Conservation (phyloP, 208 protist genomes). For the Crithidia acanthocephali region DNA sequence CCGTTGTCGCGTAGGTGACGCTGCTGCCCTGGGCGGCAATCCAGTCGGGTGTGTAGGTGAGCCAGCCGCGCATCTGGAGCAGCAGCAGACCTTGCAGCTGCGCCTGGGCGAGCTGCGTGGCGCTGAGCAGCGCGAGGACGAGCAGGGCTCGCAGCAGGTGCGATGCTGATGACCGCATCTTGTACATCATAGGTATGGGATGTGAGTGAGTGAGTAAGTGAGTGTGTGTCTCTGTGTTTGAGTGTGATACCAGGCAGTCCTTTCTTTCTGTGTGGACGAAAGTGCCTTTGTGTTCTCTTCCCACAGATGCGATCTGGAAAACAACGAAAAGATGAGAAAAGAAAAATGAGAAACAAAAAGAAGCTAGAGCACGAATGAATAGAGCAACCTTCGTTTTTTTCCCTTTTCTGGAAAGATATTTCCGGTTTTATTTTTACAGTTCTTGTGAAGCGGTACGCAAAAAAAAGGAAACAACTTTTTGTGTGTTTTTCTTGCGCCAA, state of each 20-base stretch:
- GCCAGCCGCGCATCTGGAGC: constrained; percentile 38
- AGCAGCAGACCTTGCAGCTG: constrained; percentile 27
- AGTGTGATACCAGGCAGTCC: too few relatives aligned
- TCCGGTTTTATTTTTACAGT: too few relatives aligned
- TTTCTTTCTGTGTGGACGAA: not conserved
- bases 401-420: too few relatives aligned
- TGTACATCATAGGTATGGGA: not conserved
- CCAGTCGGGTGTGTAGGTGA: not conserved
- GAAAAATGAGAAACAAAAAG: too few relatives aligned
- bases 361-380: not conserved
- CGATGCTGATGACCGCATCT: not conserved
- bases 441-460: too few relatives aligned
- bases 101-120: constrained; percentile 7
- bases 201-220: not conserved
- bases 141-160: constrained; percentile 10
- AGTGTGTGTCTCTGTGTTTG: not conserved
- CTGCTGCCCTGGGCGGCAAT: not conserved
- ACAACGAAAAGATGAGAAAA: too few relatives aligned
- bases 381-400: not conserved
- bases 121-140: constrained; percentile 20
- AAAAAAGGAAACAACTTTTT: too few relatives aligned
- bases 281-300: not conserved
- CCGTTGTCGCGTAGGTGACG: constrained; percentile 14
- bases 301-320: too few relatives aligned
- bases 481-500: too few relatives aligned